Evolutionary conservation across 2,329 filamentous ascomycete species (phyloP), one percentile per base, ranked within the genome.

Genomic region (Pseudopyricularia javanii): DNA sequence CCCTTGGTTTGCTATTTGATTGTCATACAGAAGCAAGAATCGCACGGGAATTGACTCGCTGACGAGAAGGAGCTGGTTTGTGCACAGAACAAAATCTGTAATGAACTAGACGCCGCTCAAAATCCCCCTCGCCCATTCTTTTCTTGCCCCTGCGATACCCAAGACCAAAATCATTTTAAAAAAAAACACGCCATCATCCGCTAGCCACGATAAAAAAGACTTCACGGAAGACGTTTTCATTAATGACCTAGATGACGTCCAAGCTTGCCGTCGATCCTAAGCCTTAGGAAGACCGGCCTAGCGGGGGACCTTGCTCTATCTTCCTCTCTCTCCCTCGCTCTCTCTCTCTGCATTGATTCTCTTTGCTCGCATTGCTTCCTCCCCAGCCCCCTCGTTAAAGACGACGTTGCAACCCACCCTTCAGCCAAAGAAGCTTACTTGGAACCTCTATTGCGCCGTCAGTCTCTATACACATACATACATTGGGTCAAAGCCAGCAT

Each of bases 161-260:
- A 43, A 43, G 37, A n/a, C n/a, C 37, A 43, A 20, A 33, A 22
- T 20, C 35, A n/a, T n/a, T n/a, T n/a, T n/a, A n/a, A n/a, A 40
- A 40, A 43, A 43, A 43, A 20, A 20, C 37, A 43, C 20, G 24
- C 8, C 37, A 22, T 20, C n/a, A n/a, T 20, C 20, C 37, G 37
- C 37, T 43, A 43, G 37, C 37, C 45, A 52, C 54, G 34, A 54
- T 50, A 17, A 47, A 20, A 33, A 22, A 54, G 55, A 48, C 55
- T 54, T 52, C 43, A 59, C 57, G 47, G 53, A 52, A 47, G 53
- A 15, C 40, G n/a, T 45, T 33, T 59, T 57, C 52, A 53, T 51
- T 56, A 54, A 56, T 56, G 52, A 54, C 32, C 26, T 20, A 55
- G 53, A 55, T 49, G 48, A 53, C 47, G 33, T 30, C 51, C 24